Base-by-base conservation (phyloP, 2,329 filamentous ascomycete species). In the Sarocladium kiliense region DNA sequence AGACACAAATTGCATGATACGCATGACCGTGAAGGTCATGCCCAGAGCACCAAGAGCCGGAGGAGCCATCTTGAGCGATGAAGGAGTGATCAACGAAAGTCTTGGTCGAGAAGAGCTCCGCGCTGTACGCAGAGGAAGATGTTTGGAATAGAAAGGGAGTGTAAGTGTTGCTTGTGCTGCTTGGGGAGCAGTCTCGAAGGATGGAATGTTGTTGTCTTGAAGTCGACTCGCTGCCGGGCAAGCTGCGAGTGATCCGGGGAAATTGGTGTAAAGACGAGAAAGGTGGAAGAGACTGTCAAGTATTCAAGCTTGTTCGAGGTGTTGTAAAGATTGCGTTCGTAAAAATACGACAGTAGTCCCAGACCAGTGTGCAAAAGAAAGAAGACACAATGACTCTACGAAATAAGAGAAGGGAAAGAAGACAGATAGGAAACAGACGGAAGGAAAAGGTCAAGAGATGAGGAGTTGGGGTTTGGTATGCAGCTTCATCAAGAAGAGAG, bases 21-120 rank as follows among this genome's bases (percentile, higher is more conserved):
- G 86, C 61, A 87, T 81, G 61, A 84, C 75, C 57, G 89, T 84
- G 74, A 95, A 96, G 62, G 87, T 88, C 63, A 87, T 84, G 69
- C 88, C 90, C 61, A 94, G 75, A 68, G 87, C 87, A 63, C 89
- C 87, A 69, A 86, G 74, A 71, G 78, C 71, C 69, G 82, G 74
- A 58, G 70, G 69, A 57, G 69, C 68, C 76, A 78, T 79, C 58
- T 62, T 74, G 64, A 59, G 58, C 32, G 59, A 57, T 44, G 55
- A 58, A n/a, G 66, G 59, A 37, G 73, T 77, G 55, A 72, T 64
- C 55, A 78, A 66, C 12, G 72, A 73, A 53, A 79, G 74, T 30
- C 65, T 67, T 32, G 76, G 76, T 54, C 72, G 60, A 57, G 71
- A 63, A 25, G 64, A 65, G 59, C 66, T 66, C 23, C 63, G 64